Conservation (phyloP, 192 early-diverging fungal species). For the Obelidium mucronatum region DNA sequence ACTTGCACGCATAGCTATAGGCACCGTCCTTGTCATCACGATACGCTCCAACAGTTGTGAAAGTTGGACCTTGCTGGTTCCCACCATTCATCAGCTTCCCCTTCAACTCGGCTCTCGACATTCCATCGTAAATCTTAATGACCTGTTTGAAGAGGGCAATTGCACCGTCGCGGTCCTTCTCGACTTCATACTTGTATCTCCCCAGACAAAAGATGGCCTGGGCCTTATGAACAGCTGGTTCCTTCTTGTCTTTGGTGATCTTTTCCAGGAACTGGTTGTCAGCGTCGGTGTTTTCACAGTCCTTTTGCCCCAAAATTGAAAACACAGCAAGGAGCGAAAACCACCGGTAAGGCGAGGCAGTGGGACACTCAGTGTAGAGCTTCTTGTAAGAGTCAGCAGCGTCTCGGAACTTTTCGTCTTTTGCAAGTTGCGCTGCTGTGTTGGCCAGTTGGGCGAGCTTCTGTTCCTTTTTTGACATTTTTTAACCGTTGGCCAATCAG, state of each 20-base stretch:
- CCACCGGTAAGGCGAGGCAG: neutral
- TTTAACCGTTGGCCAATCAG: too few species aligned
- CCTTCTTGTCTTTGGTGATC: neutral
- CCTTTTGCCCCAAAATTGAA: neutral
- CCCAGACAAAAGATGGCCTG: neutral
- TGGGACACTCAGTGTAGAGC: neutral
- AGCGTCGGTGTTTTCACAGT: neutral
- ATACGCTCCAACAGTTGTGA: slow-evolving; percentile 1
- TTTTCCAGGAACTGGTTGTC: neutral
- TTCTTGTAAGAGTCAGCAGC: neutral
- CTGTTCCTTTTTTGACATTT: neutral
- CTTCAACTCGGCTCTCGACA: neutral
- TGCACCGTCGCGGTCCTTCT: neutral
- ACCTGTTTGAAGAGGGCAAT: neutral
- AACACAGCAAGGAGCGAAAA: slow-evolving; percentile 2
- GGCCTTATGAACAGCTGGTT: neutral
- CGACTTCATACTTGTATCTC: neutral
- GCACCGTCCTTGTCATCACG: slow-evolving; percentile 1
- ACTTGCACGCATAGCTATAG: neutral
- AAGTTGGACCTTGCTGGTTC: neutral
- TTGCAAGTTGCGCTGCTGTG: neutral
- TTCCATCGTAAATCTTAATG: neutral
- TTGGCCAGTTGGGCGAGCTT: neutral
- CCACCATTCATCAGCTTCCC: neutral
- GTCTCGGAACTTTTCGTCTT: slow-evolving; percentile 8